Evolutionary conservation across 2,329 filamentous ascomycete species (phyloP), one percentile per base, ranked within the genome.

Genomic region (Nemania abortiva): DNA sequence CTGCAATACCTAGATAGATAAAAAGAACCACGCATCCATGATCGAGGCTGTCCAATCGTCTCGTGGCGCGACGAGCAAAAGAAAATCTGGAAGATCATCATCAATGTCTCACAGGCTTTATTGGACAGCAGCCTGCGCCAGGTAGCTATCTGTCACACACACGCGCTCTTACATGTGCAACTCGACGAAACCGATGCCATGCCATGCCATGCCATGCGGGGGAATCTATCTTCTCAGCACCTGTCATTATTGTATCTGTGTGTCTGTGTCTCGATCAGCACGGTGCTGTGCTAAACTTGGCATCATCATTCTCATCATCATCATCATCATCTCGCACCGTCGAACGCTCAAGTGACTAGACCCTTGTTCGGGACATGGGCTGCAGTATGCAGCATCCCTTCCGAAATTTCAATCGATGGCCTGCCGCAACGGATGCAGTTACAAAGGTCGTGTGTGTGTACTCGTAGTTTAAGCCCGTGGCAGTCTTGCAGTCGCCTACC

Each of bases 311-410:
- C 34, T 54, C 47, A 62, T 34, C 49, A 39, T 49, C 49, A 31
- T 31, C 54, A 64, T 56, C 53, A 56, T 20, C 22, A 55, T 45
- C 37, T 42, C 50, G 60, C 53, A 55, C 62, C 42, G 27, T 34
- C 29, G 54, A 58, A 45, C 45, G 62, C 47, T 70, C 68, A 69
- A 72, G 62, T 68, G 68, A 72, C 63, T 63, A 55, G 52, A 65
- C 54, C 68, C 65, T 63, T 70, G 68, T 42, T 72, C 70, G 70
- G 70, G 66, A 72, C 70, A 70, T 61, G 70, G 65, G 69, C 70
- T 66, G 68, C 68, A 68, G 61, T 65, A 72, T 72, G 70, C 70
- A 72, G 68, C 70, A 72, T 66, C 65, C 70, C 70, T 72, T 72
- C 70, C 70, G 70, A 72, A 68, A 70, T 70, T 70, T 68, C 65